Base-by-base conservation (phyloP, 805 yeast genomes). In the Blastobotrys americana region DNA sequence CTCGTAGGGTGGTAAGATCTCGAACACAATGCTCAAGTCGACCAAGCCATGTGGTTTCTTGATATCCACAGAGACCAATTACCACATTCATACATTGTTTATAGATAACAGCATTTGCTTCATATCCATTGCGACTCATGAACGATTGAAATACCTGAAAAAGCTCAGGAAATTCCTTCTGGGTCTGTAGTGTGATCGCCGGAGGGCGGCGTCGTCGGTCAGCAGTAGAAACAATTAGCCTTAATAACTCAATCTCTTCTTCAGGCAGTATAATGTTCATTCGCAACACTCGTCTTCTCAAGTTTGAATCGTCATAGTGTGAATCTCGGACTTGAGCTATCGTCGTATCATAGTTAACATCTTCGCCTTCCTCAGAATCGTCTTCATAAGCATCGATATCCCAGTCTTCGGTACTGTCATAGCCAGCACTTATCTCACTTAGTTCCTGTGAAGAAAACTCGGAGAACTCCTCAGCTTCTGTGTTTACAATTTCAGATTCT, bases 141-240 rank as follows among this genome's bases (percentile, higher is more conserved):
- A 52, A 53, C 5, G 35, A 19, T 22, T 48, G 41, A 28, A 49
- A 50, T 3, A 45, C 35, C 17, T 37, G 34, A 34, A 43, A 51
- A 9, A 53, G 48, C 13, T 45, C 50, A 4, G 50, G 23, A 31
- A 49, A 52, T n/a, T 52, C 45, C 22, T 22, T 23, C n/a, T 36
- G 25, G 22, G 20, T 20, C 5, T 19, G 23, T 5, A 36, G 15
- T 17, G 19, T 13, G 10, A 15, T n/a, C 13, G 20, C 6, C 31
- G 22, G 16, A 15, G 13, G 15, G 27, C 36, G 33, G 10, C 28
- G 6, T 36, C 23, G 27, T 20, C 37, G 41, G 41, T 54, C 57
- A 2, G 56, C 55, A 3, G 53, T 44, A 5, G 36, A 39, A 23
- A 43, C 47, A 16, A 53, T 47, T 15, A 51, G 42, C 34, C 22